Evolutionary conservation across 2,329 filamentous ascomycete species (phyloP).

Genomic region (Venturiaceae sp.): DNA sequence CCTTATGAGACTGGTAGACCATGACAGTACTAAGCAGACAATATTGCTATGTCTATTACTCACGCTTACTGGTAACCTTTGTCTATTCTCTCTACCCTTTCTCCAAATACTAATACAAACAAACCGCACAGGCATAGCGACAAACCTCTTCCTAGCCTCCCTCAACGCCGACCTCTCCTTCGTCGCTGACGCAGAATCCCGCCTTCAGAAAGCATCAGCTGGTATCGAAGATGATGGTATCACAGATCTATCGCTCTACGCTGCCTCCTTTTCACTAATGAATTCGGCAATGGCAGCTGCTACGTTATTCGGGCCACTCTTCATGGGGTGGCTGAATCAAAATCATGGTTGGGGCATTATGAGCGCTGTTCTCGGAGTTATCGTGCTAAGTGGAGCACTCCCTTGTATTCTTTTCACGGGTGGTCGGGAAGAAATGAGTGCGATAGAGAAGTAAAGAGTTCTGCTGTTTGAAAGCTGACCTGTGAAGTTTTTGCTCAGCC

Average conservation of each 20-base stretch:
- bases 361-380: background rate
- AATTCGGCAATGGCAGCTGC: background rate
- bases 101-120: background rate
- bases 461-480: background rate
- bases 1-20: slow-evolving; percentile 53
- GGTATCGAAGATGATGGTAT: background rate
- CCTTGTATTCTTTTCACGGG: background rate
- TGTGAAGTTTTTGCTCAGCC: background rate
- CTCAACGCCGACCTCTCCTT: background rate
- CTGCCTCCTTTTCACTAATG: background rate
- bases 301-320: background rate
- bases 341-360: background rate
- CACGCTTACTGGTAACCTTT: background rate
- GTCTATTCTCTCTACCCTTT: background rate
- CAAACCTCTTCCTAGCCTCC: background rate
- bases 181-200: background rate
- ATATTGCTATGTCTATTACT: too few relatives aligned
- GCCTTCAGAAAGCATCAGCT: background rate
- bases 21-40: too few relatives aligned
- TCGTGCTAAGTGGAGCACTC: background rate
- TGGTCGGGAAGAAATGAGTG: background rate
- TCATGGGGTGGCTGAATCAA: background rate
- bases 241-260: background rate
- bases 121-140: background rate
- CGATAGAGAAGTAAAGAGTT: background rate